phyloP scores from a whole-genome alignment of 805 yeast genomes.

The Candida hungchunana region DNA sequence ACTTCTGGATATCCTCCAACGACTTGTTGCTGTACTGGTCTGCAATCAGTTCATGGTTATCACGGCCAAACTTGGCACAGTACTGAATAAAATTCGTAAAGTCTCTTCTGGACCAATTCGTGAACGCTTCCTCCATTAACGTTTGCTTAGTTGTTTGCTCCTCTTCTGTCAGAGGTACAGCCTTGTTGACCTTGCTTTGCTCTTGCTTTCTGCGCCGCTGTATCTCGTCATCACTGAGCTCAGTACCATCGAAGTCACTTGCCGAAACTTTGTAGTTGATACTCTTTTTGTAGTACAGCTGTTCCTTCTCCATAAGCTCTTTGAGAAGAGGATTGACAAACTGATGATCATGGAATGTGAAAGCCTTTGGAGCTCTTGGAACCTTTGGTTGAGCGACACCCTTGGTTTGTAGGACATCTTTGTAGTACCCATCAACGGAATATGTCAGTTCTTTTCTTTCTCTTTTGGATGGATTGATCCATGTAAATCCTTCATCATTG shows the following conservation, averaged over 20 bases:
- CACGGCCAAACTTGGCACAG: slow-evolving; percentile 62
- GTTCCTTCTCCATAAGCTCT: slow-evolving; percentile 58
- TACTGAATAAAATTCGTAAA: slow-evolving; percentile 68
- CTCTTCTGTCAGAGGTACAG: slow-evolving; percentile 58
- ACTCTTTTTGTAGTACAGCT: slow-evolving; percentile 54
- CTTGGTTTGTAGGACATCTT: slow-evolving; percentile 52
- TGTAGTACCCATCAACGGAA: slow-evolving; percentile 71
- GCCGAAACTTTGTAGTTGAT: slow-evolving; percentile 55
- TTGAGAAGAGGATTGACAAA: slow-evolving; percentile 56
- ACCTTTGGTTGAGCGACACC: slow-evolving; percentile 37
- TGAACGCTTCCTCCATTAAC: slow-evolving; percentile 54
- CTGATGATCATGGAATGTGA: slow-evolving; percentile 68
- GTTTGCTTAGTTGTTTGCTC: slow-evolving; percentile 52
- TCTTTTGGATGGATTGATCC: slow-evolving; percentile 75
- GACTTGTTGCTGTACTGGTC: slow-evolving; percentile 53
- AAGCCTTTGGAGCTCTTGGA: slow-evolving; percentile 60
- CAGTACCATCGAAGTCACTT: slow-evolving; percentile 54
- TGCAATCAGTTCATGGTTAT: slow-evolving; percentile 45
- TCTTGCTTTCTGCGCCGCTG: slow-evolving; percentile 25
- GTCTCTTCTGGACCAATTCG: slow-evolving; percentile 70
- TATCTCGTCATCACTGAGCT: slow-evolving; percentile 7
- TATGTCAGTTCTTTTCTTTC: slow-evolving; percentile 77
- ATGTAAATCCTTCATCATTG: slow-evolving; percentile 41
- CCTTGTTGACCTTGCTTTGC: slow-evolving; percentile 54
- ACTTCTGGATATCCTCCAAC: slow-evolving; percentile 53